Base-by-base conservation (phyloP, 2,329 filamentous ascomycete genomes). In the Trichophyton rubrum region DNA sequence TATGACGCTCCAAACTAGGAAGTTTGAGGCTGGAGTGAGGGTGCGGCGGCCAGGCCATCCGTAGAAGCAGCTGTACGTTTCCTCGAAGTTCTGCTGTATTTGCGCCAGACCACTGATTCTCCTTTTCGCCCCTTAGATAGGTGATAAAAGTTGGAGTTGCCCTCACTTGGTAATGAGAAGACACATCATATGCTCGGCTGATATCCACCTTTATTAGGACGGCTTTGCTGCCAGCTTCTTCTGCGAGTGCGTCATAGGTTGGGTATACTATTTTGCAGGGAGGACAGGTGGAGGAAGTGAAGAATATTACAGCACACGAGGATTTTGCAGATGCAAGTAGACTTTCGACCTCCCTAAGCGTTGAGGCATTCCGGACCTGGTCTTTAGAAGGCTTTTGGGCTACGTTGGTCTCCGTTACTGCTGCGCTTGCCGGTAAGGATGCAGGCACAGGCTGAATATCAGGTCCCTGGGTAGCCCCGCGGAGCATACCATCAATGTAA, bases 71-170 rank as follows among this genome's bases (percentile, higher is more conserved):
- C 38, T 84, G 82, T 11, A 95, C 79, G 62, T 90, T 93, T 15
- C 82, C 82, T 59, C 83, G 82, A 13, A 97, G 78, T 15, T 83
- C 79, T 11, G 79, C 78, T 2, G 83, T 80, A 68, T 91, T 86
- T 0, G 88, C 89, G 1, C 90, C 90, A 57, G 80, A 82, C 91
- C 91, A 97, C 65, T 87, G 82, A 63, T 90, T 86, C 56, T 89
- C 82, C 69, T 92, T 83, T 62, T 85, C 75, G 1, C 90, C 90
- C 59, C 81, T 85, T 7, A 92, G 74, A 69, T 91, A 95, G 0
- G 90, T 92, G 68, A 93, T 83, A 68, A 97, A 95, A 0, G 91
- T 96, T 0, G 92, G 92, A 0, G 91, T 96, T 3, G 86, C 86
- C 1, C 82, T 80, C 58, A 96, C 81, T 1, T 79, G 75, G 69